Evolutionary conservation across 345 rosid species (phyloP), one percentile per base, ranked within the genome.

Genomic region (Euphorbia tirucalli): DNA sequence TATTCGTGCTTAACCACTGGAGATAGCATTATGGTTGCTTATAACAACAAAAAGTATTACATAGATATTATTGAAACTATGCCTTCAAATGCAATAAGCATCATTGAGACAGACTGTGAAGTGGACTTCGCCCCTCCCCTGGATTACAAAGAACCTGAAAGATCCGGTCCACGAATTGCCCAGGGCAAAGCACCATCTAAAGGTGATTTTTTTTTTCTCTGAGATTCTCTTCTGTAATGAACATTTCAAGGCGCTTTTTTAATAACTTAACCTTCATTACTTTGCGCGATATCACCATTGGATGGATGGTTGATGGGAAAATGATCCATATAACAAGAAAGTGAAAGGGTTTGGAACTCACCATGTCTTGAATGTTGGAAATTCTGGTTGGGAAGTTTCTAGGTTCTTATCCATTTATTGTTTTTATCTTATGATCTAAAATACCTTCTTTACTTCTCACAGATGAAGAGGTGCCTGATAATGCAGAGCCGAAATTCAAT

Each of bases 31-130:
- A 95, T 95, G 99, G 99, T 95, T 76, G 97, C 98, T 21, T 95
- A 95, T 76, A 95, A 92, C 88, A 92, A 90, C 77, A 95, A 95
- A 81, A 92, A 95, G 55, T 95, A 95, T 80, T 95, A 92, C 82
- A 93, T 95, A 78, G 98, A 95, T 83, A 95, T 95, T 58, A 60
- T 93, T 72, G 98, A 93, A 82, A 87, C 96, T 60, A 92, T 89
- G 82, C 99, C 99, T 78, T 87, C 99, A 18, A 80, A 88, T 81
- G 99, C 96, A 71, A 95, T 90, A 72, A 95, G 84, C 80, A 92
- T 95, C 81, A 95, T 95, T 70, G 99, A 95, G 90, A 95, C 99
- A n/a, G 99, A 95, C 79, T 95, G 99, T 75, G 99, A 95, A 82
- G 99, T 95, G 73, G 99, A 95, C 80, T 95, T 93, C 72, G 99